These are phyloP conservation scores for Monosporascus sp. DNA, from an alignment of 2,329 filamentous ascomycete genomes.

Conservation along the genomic window DNA sequence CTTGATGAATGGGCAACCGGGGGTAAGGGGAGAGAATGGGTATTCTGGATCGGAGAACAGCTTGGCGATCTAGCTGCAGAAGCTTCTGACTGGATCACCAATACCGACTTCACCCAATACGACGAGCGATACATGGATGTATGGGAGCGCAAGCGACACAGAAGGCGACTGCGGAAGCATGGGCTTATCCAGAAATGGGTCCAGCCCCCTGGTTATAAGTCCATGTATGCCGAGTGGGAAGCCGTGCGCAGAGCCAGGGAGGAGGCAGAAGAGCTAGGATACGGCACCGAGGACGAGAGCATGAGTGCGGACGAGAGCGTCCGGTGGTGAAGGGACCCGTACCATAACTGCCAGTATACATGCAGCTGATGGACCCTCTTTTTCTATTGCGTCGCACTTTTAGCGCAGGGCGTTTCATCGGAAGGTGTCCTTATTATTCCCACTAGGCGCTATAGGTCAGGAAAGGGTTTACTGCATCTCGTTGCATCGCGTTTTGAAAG, in stretches of 20 bases:
- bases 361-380: neutral
- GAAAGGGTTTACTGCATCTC: too few relatives aligned
- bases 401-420: too few relatives aligned
- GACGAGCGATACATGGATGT: constrained; percentile 40
- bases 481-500: too few relatives aligned
- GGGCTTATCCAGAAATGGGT: constrained; percentile 34
- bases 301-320: constrained; percentile 28
- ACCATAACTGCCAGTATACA: neutral
- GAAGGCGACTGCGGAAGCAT: constrained; percentile 45
- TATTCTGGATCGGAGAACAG: constrained; percentile 35
- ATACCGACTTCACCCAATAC: constrained; percentile 38
- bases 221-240: constrained; percentile 41
- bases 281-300: constrained; percentile 31
- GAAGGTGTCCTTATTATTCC: too few relatives aligned
- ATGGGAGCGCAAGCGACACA: constrained; percentile 42
- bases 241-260: constrained; percentile 35
- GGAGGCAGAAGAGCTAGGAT: constrained; percentile 34
- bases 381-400: too few relatives aligned
- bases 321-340: constrained; percentile 1
- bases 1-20: constrained; percentile 56
- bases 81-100: constrained; percentile 38
- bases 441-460: too few relatives aligned
- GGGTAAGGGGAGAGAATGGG: constrained; percentile 39
- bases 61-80: constrained; percentile 44
- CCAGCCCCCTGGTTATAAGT: constrained; percentile 35